A percentile compares a stretch with the other conserved stretches of the same genome.
Evolutionary conservation across 257 asterid species (phyloP).

Genomic region (Jacaranda mimosifolia): DNA sequence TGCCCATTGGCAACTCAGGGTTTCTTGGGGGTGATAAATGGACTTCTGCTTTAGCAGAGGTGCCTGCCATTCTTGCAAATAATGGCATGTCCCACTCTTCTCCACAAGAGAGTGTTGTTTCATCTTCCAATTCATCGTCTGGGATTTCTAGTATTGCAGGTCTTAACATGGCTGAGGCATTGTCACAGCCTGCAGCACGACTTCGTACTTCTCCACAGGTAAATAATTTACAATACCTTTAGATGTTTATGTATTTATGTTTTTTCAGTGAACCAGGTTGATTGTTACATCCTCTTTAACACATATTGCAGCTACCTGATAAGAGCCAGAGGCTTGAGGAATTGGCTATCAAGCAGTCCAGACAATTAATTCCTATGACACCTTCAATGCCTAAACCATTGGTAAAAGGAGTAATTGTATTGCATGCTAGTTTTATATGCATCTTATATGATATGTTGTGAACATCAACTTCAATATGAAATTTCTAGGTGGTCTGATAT

Average conservation of each 20-base stretch:
- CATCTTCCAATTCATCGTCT: constrained; percentile 36
- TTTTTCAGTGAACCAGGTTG: constrained; percentile 21
- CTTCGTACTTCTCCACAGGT: constrained; percentile 54
- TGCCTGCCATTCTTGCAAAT: constrained; percentile 56
- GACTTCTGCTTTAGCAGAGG: constrained; percentile 79
- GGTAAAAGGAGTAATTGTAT: constrained; percentile 47
- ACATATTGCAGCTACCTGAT: constrained; percentile 56
- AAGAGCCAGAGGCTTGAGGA: constrained; percentile 76
- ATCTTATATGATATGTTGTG: not conserved
- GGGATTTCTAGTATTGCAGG: constrained; percentile 45
- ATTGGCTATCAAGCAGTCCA: constrained; percentile 73
- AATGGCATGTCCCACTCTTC: constrained; percentile 46
- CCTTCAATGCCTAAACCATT: constrained; percentile 63
- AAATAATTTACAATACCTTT: constrained; percentile 5
- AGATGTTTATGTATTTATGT: constrained; percentile 2
- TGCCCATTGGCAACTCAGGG: constrained; percentile 57
- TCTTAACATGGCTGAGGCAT: constrained; percentile 85
- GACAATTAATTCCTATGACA: constrained; percentile 71
- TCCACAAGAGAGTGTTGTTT: constrained; percentile 41
- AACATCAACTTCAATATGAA: constrained; percentile 9
- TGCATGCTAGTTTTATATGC: constrained; percentile 5
- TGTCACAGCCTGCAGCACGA: constrained; percentile 60
- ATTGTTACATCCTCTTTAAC: not conserved
- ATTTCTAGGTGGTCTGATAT: constrained; percentile 13
- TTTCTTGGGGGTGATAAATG: constrained; percentile 69